Base-by-base conservation (phyloP, 192 early-diverging fungal genomes). In the Umbelopsis isabellina region DNA sequence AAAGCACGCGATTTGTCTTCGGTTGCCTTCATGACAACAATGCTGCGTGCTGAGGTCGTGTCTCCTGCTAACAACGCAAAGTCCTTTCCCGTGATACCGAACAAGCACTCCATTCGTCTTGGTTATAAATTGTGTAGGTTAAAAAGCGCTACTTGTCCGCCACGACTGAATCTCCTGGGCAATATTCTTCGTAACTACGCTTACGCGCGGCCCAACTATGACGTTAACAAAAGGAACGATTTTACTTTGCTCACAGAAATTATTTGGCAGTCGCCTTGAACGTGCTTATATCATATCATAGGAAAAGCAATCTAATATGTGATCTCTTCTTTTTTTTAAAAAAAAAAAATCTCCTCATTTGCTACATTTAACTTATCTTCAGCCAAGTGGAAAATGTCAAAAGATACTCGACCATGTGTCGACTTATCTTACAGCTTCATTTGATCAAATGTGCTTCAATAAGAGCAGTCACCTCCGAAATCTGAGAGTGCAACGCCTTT, bases 21-120 rank as follows among this genome's bases (percentile, higher is more conserved):
- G 41, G 88, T 90, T 69, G 87, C 80, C 82, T 99, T 99, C 90
- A 97, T 91, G 67, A 94, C 88, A 15, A 94, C 90, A 75, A 99
- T 97, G 46, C 90, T 92, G 49, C 88, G 89, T 27, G 89, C 87
- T 10, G 86, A 75, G 12, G 85, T 78, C 66, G 85, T 89, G 83
- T 99, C 97, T 35, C 91, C 83, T 16, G 95, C 95, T 35, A 91
- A 87, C 68, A 97, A 81, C 47, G 89, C 90, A 86, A 96, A 99
- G 82, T 96, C 95, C 82, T 95, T 95, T 70, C 96, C 96, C 5
- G 85, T 85, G 73, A 99, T 92, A 65, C 93, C 96, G 74, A 99
- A 90, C 47, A 96, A 90, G 27, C 85, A 86, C 55, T 94, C 93
- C 93, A 94, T 94, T 70, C 37, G 37, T 35, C 25, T 30, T 13